phyloP scores from a whole-genome alignment of 2,329 filamentous ascomycete species.

The Arthrobotrys pseudoclavata region DNA sequence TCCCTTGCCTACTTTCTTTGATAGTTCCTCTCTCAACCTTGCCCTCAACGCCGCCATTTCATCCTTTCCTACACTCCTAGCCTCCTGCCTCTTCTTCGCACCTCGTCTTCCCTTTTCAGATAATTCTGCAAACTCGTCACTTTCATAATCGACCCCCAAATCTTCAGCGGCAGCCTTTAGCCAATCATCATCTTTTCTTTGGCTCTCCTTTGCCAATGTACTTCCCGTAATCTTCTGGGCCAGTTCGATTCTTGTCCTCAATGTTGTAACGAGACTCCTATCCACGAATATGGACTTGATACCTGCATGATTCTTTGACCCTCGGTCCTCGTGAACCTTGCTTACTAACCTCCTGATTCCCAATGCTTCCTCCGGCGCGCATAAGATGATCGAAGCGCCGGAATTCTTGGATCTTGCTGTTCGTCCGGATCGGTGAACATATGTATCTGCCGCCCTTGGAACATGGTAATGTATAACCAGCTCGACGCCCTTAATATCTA shows the following conservation, averaged over 20 bases:
- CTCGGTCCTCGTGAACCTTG: constrained; percentile 79
- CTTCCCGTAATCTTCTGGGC: constrained; percentile 91
- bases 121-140: constrained; percentile 80
- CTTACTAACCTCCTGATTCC: constrained; percentile 85
- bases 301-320: constrained; percentile 66
- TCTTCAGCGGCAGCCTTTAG: constrained; percentile 88
- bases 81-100: constrained; percentile 67
- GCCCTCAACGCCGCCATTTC: constrained; percentile 79
- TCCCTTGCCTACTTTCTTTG: constrained; percentile 73
- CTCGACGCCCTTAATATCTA: constrained; percentile 92
- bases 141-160: constrained; percentile 92
- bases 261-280: constrained; percentile 78
- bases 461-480: constrained; percentile 96
- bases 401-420: constrained; percentile 85
- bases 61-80: constrained; percentile 73
- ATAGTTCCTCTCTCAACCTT: constrained; percentile 79
- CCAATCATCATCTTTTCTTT: constrained; percentile 85
- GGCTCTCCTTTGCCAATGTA: constrained; percentile 86
- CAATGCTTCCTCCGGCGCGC: constrained; percentile 88
- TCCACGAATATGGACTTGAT: constrained; percentile 88
- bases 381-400: constrained; percentile 88
- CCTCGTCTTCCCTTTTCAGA: constrained; percentile 75
- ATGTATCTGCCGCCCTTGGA: constrained; percentile 89
- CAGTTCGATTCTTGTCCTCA: constrained; percentile 82
- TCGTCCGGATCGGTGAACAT: constrained; percentile 94